Conservation (phyloP, 2,329 filamentous ascomycete species). For the Canariomyces notabilis region DNA sequence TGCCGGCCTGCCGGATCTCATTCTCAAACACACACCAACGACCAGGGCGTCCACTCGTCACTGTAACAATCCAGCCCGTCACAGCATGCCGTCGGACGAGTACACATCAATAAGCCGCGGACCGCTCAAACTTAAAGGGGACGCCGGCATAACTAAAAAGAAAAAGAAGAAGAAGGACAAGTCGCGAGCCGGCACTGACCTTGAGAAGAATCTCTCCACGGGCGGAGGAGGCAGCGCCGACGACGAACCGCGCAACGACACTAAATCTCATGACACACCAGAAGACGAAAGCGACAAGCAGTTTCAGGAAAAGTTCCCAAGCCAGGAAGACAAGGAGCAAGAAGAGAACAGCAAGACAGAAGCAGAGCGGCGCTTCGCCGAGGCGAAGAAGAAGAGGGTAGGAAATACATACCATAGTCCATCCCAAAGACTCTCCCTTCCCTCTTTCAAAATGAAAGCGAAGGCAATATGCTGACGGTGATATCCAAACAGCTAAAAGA, state of each 20-base stretch:
- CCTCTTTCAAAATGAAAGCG: background rate
- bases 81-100: constrained; percentile 65
- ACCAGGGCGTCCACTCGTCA: background rate
- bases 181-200: constrained; percentile 31
- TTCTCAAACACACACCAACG: too few species aligned
- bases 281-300: constrained; percentile 22
- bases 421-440: background rate
- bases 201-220: constrained; percentile 44
- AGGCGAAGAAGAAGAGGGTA: constrained; percentile 75
- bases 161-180: constrained; percentile 59
- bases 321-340: constrained; percentile 4
- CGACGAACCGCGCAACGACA: constrained; percentile 30
- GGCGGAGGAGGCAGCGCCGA: constrained; percentile 26
- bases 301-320: constrained; percentile 37
- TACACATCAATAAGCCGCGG: constrained; percentile 64
- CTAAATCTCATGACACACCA: constrained; percentile 27
- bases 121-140: constrained; percentile 80
- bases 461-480: background rate
- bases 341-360: constrained; percentile 55
- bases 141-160: constrained; percentile 39
- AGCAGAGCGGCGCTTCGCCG: constrained; percentile 74
- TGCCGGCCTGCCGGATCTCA: too few species aligned
- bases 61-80: background rate
- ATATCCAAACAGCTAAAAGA: constrained; percentile 62
- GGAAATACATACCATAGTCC: constrained; percentile 26